Conservation (phyloP, 2,329 filamentous ascomycete species). For the Neonectria punicea region DNA sequence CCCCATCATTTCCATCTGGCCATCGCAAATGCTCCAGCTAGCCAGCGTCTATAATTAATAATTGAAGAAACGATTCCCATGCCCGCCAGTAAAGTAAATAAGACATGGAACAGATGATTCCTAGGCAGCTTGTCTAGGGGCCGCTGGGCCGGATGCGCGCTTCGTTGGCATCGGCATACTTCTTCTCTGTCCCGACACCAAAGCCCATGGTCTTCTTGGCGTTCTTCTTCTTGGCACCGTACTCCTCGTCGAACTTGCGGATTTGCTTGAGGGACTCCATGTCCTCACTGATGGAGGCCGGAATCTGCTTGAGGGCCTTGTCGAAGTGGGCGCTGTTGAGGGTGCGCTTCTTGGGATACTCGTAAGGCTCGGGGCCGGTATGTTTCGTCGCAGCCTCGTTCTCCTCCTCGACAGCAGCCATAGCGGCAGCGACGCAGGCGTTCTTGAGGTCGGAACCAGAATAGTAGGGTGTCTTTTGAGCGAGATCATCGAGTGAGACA, state of each 20-base stretch:
- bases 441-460: constrained; percentile 89
- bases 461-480: constrained; percentile 77
- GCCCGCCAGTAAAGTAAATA: constrained; percentile 1
- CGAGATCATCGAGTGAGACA: constrained; percentile 71
- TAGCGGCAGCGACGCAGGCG: constrained; percentile 80
- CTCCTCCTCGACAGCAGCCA: constrained; percentile 83
- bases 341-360: constrained; percentile 68
- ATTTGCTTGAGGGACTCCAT: constrained; percentile 89
- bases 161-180: constrained; percentile 53
- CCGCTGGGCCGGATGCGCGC: constrained; percentile 53
- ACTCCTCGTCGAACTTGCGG: constrained; percentile 94
- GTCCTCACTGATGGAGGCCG: constrained; percentile 91
- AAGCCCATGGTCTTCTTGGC: constrained; percentile 71
- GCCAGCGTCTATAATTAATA: constrained; percentile 29
- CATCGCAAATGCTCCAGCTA: constrained; percentile 15
- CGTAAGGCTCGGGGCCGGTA: constrained; percentile 56
- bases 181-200: constrained; percentile 55
- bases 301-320: constrained; percentile 86
- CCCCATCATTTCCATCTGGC: constrained; percentile 18
- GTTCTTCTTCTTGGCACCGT: constrained; percentile 80
- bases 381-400: constrained; percentile 54
- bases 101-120: background rate
- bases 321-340: constrained; percentile 81
- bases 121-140: constrained; percentile 14
- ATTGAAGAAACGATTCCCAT: constrained; percentile 1